phyloP scores from a whole-genome alignment of 2,329 filamentous ascomycete species.

The Sphaerulina vaccinii region DNA sequence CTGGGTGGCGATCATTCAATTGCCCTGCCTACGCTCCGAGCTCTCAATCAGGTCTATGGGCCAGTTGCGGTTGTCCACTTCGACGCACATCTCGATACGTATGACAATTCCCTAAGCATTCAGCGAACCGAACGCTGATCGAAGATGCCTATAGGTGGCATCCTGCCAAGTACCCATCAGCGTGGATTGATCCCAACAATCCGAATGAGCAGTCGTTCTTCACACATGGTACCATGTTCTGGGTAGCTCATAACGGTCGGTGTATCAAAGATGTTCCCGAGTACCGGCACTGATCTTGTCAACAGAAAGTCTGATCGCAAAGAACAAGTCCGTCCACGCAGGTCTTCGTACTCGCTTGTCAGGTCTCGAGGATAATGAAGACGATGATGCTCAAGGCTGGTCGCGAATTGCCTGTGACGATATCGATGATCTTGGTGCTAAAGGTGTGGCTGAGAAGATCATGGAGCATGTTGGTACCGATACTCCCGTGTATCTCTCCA shows the following conservation, averaged over 20 bases:
- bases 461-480: slow-evolving; percentile 69
- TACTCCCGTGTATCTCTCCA: slow-evolving; percentile 75
- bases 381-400: slow-evolving; percentile 72
- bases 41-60: slow-evolving; percentile 47
- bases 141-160: slow-evolving; percentile 56
- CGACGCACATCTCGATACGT: slow-evolving; percentile 70
- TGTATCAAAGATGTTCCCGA: too few relatives aligned
- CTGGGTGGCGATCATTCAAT: slow-evolving; percentile 53
- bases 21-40: slow-evolving; percentile 51
- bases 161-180: slow-evolving; percentile 73
- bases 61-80: slow-evolving; percentile 52
- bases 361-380: slow-evolving; percentile 68
- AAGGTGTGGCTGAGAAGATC: slow-evolving; percentile 69
- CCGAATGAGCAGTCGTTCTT: slow-evolving; percentile 67
- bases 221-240: slow-evolving; percentile 90
- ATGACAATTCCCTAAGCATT: background rate
- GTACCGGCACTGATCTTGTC: background rate
- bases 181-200: slow-evolving; percentile 60
- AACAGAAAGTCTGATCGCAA: slow-evolving; percentile 70
- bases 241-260: slow-evolving; percentile 66
- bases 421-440: slow-evolving; percentile 76
- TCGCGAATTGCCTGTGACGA: slow-evolving; percentile 78
- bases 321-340: slow-evolving; percentile 74
- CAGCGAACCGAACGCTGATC: background rate
- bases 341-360: slow-evolving; percentile 76